Base-by-base conservation (phyloP, 371 early-diverging fungal species). In the Mortierella polycephala region DNA sequence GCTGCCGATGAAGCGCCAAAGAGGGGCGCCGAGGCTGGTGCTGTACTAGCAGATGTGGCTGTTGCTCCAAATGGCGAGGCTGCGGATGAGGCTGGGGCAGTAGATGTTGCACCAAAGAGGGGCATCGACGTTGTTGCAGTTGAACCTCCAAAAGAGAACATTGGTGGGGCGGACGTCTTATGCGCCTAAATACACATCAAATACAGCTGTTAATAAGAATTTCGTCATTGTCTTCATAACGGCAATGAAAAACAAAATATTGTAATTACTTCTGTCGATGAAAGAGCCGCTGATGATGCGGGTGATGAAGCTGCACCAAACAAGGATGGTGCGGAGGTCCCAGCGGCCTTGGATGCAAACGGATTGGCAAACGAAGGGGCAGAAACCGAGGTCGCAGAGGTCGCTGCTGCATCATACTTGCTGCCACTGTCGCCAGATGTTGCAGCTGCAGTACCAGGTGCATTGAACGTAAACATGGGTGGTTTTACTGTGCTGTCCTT, bases 401-500 rank as follows among this genome's bases (percentile, higher is more conserved):
- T 30, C 30, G 30, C 30, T 30, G 30, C 23, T 21, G 53, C 20
- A 10, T 53, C 5, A 57, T 47, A 40, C 50, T 56, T 65, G 45
- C 16, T 9, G 45, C 14, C 41, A 12, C 44, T 39, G 16, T 52
- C 41, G 37, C 51, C 14, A 1, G 65, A 9, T 9, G 57, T 30
- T 11, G 59, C 5, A 0, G 66, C 3, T 8, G 66, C 7, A 4
- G 66, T 39, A 18, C 45, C 20, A 16, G 62, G 52, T 9, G 52
- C 47, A 12, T 46, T 47, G 37, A 68, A 68, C 16, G 69, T n/a
- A 55, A 68, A 63, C 37, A 45, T 45, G 6, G 69, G 57, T 13
- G 69, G 69, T 47, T 69, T 69, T 0, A 9, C 16, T 13, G 51
- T 18, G 37, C 13, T 30, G 8, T 8, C 13, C 10, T 30, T 20